phyloP scores from a whole-genome alignment of 495 filamentous ascomycete genomes.

The Talaromyces ruber region DNA sequence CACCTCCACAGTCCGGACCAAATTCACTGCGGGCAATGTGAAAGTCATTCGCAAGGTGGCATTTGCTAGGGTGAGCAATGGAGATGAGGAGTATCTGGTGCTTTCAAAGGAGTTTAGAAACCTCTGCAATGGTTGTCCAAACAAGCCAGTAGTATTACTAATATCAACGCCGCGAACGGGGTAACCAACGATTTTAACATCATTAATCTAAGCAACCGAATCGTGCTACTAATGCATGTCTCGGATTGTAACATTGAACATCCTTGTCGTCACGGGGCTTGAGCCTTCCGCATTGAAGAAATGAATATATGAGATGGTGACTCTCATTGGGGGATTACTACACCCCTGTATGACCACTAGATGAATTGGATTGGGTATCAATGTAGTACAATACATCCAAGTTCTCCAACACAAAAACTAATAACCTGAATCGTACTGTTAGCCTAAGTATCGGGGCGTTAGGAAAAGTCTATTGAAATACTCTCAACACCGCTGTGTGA shows the following conservation, averaged over 20 bases:
- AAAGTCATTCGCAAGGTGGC: neutral
- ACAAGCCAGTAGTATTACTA: neutral
- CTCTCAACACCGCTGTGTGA: neutral
- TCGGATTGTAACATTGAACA: neutral
- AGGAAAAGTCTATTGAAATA: neutral
- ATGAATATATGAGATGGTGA: neutral
- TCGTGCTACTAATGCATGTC: neutral
- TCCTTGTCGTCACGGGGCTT: too few species aligned
- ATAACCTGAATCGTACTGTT: neutral
- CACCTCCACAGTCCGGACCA: neutral
- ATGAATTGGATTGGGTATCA: neutral
- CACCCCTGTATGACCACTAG: neutral
- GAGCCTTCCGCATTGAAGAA: neutral
- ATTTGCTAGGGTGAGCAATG: neutral
- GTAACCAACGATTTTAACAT: neutral
- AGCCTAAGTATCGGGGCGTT: neutral
- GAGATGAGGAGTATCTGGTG: neutral
- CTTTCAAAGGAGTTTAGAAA: neutral
- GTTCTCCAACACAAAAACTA: neutral
- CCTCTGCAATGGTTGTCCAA: too few species aligned
- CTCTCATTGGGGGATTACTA: neutral
- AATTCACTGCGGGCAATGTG: neutral
- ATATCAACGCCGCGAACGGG: neutral
- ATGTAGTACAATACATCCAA: neutral
- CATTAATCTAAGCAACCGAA: neutral